phyloP scores from a whole-genome alignment of 208 protist genomes.

The Crithidia acanthocephali region DNA sequence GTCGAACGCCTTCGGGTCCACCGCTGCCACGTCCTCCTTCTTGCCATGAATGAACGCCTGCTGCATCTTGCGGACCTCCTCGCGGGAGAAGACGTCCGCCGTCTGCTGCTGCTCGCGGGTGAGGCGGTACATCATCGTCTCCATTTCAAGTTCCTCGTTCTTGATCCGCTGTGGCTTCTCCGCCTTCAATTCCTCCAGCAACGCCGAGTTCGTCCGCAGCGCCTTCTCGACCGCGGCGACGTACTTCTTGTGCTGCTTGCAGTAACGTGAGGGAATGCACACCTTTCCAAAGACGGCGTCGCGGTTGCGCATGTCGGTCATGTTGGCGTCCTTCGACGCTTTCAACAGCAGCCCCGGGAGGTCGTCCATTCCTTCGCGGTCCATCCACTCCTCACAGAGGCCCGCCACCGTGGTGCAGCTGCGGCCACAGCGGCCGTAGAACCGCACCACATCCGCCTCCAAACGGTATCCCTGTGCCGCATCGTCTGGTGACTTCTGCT shows the following conservation, averaged over 20 bases:
- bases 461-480: constrained; percentile 16
- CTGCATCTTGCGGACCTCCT: constrained; percentile 69
- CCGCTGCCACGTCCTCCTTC: constrained; percentile 39
- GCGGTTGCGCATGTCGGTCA: constrained; percentile 13
- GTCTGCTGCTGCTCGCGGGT: constrained; percentile 45
- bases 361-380: constrained; percentile 41
- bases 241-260: constrained; percentile 17
- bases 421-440: constrained; percentile 65
- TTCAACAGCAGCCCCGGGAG: constrained; percentile 36
- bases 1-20: constrained; percentile 63
- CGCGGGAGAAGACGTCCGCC: constrained; percentile 64
- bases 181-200: constrained; percentile 20
- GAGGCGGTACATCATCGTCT: constrained; percentile 76
- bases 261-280: constrained; percentile 19
- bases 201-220: constrained; percentile 12
- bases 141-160: constrained; percentile 64
- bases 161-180: constrained; percentile 40
- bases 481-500: constrained; percentile 19
- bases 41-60: constrained; percentile 51
- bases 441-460: constrained; percentile 24
- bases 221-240: constrained; percentile 5
- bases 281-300: constrained; percentile 10
- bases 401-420: constrained; percentile 60
- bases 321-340: constrained; percentile 11
- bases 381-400: constrained; percentile 62